Base-by-base conservation (phyloP, 2,329 filamentous ascomycete genomes). In the Apiospora saccharicola region DNA sequence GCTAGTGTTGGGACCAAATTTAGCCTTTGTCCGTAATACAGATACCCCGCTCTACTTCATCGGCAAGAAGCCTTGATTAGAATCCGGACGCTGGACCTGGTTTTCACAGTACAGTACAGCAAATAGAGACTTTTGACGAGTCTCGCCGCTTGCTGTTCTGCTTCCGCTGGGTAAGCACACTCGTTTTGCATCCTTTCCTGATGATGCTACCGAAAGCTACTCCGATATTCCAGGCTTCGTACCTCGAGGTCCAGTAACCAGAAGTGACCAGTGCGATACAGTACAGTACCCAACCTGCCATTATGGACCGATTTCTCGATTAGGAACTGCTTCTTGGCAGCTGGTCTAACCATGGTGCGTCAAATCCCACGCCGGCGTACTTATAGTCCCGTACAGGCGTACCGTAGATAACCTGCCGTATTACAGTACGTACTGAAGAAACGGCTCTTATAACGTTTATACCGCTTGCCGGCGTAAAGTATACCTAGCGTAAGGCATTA, bases 321-420 rank as follows among this genome's bases (percentile, higher is more conserved):
- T 51, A 26, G 47, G 47, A 51, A 51, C 47, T 51, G 47, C 47
- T 51, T 51, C 47, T 51, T 51, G 47, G 47, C n/a, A 51, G 47
- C 47, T n/a, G 47, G n/a, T 51, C 47, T 51, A 51, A 51, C 47
- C 47, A 51, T 51, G 47, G n/a, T 51, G 47, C n/a, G n/a, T n/a
- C n/a, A n/a, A n/a, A n/a, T n/a, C n/a, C n/a, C n/a, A n/a, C n/a
- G n/a, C n/a, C n/a, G n/a, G n/a, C n/a, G n/a, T n/a, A n/a, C n/a
- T n/a, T n/a, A n/a, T n/a, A n/a, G n/a, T n/a, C n/a, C n/a, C 47
- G 47, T 51, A 51, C 47, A 51, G 47, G 47, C 47, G 19, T 51
- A 51, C 47, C 47, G n/a, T 51, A 26, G 47, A 51, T 26, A n/a
- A 51, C 47, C 47, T 51, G n/a, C 47, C 47, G 47, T 51, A 51